Conservation (phyloP, 73 alveolate species). For the Halteria grandinella region DNA sequence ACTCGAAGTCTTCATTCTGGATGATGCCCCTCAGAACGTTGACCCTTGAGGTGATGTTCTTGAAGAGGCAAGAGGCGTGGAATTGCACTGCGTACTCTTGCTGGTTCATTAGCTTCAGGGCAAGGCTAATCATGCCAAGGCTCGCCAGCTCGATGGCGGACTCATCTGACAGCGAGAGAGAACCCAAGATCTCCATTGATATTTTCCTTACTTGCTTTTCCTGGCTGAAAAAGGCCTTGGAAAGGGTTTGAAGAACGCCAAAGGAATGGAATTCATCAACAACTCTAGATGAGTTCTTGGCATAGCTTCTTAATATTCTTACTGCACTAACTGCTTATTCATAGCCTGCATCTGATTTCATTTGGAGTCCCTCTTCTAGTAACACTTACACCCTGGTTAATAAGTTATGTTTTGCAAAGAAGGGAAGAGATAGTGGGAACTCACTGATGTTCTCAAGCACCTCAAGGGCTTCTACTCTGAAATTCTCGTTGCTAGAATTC, state of each 20-base stretch:
- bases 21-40: slow-evolving; percentile 26
- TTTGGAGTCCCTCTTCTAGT: slow-evolving; percentile 63
- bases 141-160: slow-evolving; percentile 36
- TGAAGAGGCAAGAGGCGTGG: slow-evolving; percentile 44
- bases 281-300: background rate
- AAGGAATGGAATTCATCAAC: slow-evolving; percentile 21
- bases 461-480: slow-evolving; percentile 57
- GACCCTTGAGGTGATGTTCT: slow-evolving; percentile 29
- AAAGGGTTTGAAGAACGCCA: slow-evolving; percentile 48
- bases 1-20: slow-evolving; percentile 38
- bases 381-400: slow-evolving; percentile 45
- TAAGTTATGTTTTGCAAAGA: slow-evolving; percentile 34
- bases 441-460: slow-evolving; percentile 22
- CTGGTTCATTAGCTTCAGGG: slow-evolving; percentile 38
- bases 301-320: slow-evolving; percentile 13
- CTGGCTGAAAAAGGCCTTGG: slow-evolving; percentile 35
- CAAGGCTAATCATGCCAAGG: slow-evolving; percentile 45
- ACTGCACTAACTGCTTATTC: slow-evolving; percentile 36
- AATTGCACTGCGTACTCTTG: slow-evolving; percentile 9
- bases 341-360: slow-evolving; percentile 51
- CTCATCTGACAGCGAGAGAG: slow-evolving; percentile 28
- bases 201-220: slow-evolving; percentile 40
- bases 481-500: slow-evolving; percentile 54
- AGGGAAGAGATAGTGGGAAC: background rate
- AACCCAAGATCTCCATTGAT: slow-evolving; percentile 28